Percentiles rank a stretch among this genome's conserved stretches.
phyloP scores from a whole-genome alignment of 495 filamentous ascomycete genomes.

The Penicillium lividum region DNA sequence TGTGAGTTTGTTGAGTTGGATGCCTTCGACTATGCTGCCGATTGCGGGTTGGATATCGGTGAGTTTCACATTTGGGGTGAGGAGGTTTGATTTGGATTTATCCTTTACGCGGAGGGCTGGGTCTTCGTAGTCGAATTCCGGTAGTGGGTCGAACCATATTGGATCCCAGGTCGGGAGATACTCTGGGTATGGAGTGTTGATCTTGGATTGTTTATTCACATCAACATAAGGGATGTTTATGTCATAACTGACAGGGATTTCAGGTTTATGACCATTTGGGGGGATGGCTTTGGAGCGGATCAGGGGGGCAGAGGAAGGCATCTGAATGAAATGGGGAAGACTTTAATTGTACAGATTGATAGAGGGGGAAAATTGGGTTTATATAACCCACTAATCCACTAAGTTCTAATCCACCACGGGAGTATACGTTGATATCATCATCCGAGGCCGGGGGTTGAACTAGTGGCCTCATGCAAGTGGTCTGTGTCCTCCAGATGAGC shows the following conservation, averaged over 20 bases:
- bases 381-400: too few species aligned
- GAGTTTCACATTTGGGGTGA: conserved; percentile 48
- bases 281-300: conserved; percentile 34
- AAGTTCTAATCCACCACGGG: too few species aligned
- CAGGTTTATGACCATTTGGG: conserved; percentile 34
- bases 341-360: conserved; percentile 6
- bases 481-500: conserved; percentile 20
- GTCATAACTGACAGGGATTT: conserved; percentile 54
- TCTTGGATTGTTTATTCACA: conserved; percentile 39
- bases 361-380: conserved; percentile 2
- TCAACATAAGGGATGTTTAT: conserved; percentile 58
- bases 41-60: conserved; percentile 68
- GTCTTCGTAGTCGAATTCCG: conserved; percentile 60
- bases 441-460: background rate
- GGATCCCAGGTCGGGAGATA: conserved; percentile 68
- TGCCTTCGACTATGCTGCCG: conserved; percentile 70
- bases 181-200: conserved; percentile 54
- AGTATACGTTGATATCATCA: background rate
- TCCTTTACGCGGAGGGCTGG: conserved; percentile 57
- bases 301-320: conserved; percentile 43
- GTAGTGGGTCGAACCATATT: conserved; percentile 58
- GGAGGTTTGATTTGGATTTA: conserved; percentile 58
- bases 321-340: conserved; percentile 9
- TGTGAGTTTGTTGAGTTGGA: conserved; percentile 69
- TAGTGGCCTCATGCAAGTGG: conserved; percentile 11